Base-by-base conservation (phyloP, 2,329 filamentous ascomycete species). In the Arachnomyces sp. region DNA sequence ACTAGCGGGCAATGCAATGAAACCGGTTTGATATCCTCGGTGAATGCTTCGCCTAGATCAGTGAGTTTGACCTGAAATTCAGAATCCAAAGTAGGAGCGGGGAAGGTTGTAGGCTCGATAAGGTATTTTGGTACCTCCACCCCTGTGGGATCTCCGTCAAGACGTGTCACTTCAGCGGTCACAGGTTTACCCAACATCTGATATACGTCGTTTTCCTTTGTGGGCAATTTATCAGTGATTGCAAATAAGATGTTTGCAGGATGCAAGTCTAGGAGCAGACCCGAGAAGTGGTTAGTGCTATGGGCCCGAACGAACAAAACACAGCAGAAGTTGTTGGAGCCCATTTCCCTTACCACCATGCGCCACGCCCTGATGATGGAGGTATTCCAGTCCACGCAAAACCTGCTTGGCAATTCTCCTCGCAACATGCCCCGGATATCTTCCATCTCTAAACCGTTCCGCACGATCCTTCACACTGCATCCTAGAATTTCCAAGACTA, bases 401-500 rank as follows among this genome's bases (percentile, higher is more conserved):
- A 54, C 52, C 49, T 68, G 64, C 42, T 63, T 63, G 8, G 64
- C 55, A 51, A 67, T 64, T 13, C 20, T 41, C 49, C 65, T 70
- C 9, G 66, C 66, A 44, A 70, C 61, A 43, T 50, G 45, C 16
- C 53, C 58, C 3, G 66, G 65, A 38, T 69, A 50, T 54, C 66
- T 56, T 51, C 52, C 44, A 44, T 53, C 49, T 46, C 48, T 13
- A 41, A 61, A 62, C n/a, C 53, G 56, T 35, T 65, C 56, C 39
- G 66, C 56, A 43, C 60, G 46, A 34, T 59, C 52, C 8, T 62
- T 55, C 13, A 68, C 53, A 48, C 52, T 68, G 7, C 64, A 57
- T 2, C 64, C 65, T 18, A 67, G 39, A n/a, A 64, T 49, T 31
- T 68, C 60, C 32, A 63, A 58, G 4, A 72, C 60, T 0, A 71